A percentile compares a stretch with the other conserved stretches of the same genome.
phyloP scores from a whole-genome alignment of 2,329 filamentous ascomycete species.

The Cladosporium austrohemisphaericum region DNA sequence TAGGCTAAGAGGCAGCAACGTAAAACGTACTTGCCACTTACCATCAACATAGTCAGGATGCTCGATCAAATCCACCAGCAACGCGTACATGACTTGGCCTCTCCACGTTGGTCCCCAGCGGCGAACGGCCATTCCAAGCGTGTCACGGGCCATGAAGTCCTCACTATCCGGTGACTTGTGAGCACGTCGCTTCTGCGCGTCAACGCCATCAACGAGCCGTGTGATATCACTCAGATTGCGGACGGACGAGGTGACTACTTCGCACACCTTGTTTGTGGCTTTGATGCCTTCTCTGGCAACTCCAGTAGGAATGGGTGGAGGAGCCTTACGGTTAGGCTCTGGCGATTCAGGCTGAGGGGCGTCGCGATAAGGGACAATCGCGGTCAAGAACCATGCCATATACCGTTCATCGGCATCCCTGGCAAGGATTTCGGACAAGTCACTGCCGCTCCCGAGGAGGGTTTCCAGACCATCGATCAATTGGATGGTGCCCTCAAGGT shows the following conservation, averaged over 20 bases:
- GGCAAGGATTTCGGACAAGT: constrained; percentile 44
- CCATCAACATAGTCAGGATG: constrained; percentile 39
- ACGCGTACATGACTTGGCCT: constrained; percentile 63
- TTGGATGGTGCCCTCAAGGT: constrained; percentile 57
- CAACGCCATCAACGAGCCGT: constrained; percentile 51
- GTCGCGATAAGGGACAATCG: constrained; percentile 69
- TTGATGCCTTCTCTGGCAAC: constrained; percentile 76
- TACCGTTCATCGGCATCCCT: constrained; percentile 63
- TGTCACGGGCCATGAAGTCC: constrained; percentile 53
- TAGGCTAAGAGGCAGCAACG: too few relatives aligned
- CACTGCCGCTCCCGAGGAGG: constrained; percentile 40
- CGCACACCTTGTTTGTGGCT: constrained; percentile 69
- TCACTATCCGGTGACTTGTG: constrained; percentile 43
- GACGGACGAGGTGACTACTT: constrained; percentile 62
- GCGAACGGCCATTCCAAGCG: constrained; percentile 70
- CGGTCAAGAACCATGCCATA: constrained; percentile 71
- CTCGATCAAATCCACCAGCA: constrained; percentile 59
- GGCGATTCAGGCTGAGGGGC: constrained; percentile 39
- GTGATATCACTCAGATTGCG: constrained; percentile 63
- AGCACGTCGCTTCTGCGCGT: constrained; percentile 46
- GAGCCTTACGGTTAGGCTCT: constrained; percentile 47
- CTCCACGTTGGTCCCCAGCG: constrained; percentile 71
- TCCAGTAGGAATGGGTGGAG: constrained; percentile 57
- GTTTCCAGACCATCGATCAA: constrained; percentile 62
- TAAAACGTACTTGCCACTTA: too few relatives aligned